Evolutionary conservation across 2,329 filamentous ascomycete species (phyloP), one percentile per base, ranked within the genome.

Genomic region (Paraphaeosphaeria minitans): DNA sequence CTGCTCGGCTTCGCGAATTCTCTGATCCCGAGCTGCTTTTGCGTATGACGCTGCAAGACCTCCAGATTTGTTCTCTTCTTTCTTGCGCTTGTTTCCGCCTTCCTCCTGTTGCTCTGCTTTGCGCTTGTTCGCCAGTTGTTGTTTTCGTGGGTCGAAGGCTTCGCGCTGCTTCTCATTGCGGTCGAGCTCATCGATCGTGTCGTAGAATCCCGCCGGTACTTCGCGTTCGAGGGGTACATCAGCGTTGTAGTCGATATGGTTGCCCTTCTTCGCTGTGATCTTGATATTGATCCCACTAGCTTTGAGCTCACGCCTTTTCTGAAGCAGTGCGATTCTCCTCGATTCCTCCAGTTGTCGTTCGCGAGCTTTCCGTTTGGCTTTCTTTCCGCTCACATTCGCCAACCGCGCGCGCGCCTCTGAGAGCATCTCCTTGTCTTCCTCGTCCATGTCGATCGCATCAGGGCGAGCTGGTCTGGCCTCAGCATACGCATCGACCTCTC

Each of bases 351-450:
- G 85, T 75, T 98, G 94, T 63, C 95, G 86, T 78, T 99, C 95
- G 71, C 95, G 87, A 35, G 95, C 95, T 83, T 99, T 99, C 67
- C 95, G 84, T 83, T 99, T 99, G 7, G 95, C 95, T 81, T 99
- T 99, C 81, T 99, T 99, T 75, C 95, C 95, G 79, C 98, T 95
- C 12, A 95, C 98, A 72, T 99, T 99, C 63, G 95, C 95, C 64
- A 99, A 82, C 80, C 95, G 92, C 56, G 95, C 95, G 74, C 95
- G 91, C 67, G 95, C 95, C 80, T 99, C 95, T 75, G 93, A 97
- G 72, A 99, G 80, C 95, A 99, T 99, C 79, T 99, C 95, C 82
- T 99, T 98, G 79, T 99, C 95, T 74, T 99, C 95, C 76, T 99
- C 95, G 75, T 99, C 95, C 70, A 99, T 87, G 78, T 99, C 95